Percentiles rank a stretch among this genome's conserved stretches.
Evolutionary conservation across 768 basidiomycete species (phyloP).

Genomic region (Sporobolomyces phaffii): DNA sequence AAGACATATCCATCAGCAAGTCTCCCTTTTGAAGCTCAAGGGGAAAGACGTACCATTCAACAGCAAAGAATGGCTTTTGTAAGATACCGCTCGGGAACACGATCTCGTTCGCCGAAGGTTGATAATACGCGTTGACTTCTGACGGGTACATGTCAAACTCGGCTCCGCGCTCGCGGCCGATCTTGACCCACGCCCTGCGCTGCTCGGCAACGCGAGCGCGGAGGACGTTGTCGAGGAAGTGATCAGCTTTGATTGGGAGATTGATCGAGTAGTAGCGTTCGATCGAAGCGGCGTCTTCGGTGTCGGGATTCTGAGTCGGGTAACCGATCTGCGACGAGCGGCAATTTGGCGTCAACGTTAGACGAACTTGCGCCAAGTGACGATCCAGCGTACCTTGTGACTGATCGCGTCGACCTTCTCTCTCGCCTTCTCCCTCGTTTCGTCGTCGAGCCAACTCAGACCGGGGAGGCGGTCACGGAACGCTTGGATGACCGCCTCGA

Average conservation of each 20-base stretch:
- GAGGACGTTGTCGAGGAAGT: conserved; percentile 80
- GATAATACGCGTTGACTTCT: conserved; percentile 73
- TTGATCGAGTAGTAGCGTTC: conserved; percentile 61
- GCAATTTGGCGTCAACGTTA: too few species aligned
- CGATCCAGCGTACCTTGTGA: conserved; percentile 11
- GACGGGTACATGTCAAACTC: conserved; percentile 67
- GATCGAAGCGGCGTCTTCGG: conserved; percentile 62
- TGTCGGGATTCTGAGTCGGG: conserved; percentile 72
- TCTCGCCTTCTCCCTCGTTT: conserved; percentile 71
- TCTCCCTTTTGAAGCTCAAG: too few species aligned
- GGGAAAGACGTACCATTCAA: conserved; percentile 14
- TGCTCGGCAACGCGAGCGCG: conserved; percentile 58
- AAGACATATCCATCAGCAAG: not conserved
- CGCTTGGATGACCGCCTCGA: conserved; percentile 68
- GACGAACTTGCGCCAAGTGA: too few species aligned
- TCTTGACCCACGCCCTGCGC: conserved; percentile 64
- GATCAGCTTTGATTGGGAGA: conserved; percentile 60
- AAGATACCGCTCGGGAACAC: conserved; percentile 96
- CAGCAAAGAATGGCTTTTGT: conserved; percentile 52
- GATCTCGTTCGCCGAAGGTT: conserved; percentile 53
- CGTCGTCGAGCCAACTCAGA: conserved; percentile 86
- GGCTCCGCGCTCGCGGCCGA: conserved; percentile 63
- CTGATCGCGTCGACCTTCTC: conserved; percentile 56
- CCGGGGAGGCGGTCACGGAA: conserved; percentile 70
- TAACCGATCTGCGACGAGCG: conserved; percentile 72